Conservation (phyloP, 441 rosid genomes). For the Erodium moschatum region DNA sequence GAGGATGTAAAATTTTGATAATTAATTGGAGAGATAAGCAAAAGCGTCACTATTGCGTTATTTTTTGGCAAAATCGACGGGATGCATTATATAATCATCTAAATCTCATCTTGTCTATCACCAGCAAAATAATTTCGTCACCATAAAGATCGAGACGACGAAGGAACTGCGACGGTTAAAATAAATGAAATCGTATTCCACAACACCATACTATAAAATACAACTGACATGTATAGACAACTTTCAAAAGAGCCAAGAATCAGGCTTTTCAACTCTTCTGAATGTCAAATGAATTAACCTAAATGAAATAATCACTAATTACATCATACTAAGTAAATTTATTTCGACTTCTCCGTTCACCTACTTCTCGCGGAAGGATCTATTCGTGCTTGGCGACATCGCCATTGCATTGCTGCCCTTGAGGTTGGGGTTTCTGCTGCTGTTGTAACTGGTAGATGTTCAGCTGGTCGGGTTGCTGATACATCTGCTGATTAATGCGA, state of each 20-base stretch:
- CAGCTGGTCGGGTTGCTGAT: background rate
- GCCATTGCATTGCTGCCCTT: background rate
- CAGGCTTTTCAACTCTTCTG: background rate
- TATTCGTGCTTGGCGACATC: background rate
- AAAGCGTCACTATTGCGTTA: no score
- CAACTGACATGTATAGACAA: background rate
- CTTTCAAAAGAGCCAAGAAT: background rate
- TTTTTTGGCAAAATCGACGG: no score
- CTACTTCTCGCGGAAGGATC: background rate
- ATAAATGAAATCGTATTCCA: no score
- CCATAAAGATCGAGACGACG: no score
- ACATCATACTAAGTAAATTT: background rate
- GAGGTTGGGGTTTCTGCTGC: background rate
- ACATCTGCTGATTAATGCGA: background rate
- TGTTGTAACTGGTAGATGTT: slow-evolving; percentile 9
- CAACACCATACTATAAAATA: background rate
- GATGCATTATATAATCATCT: no score
- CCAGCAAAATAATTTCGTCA: no score
- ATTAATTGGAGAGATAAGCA: no score
- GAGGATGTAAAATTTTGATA: no score
- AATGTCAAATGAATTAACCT: background rate
- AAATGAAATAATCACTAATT: background rate
- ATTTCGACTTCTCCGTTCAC: background rate
- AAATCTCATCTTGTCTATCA: no score
- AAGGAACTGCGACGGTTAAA: no score